These are phyloP conservation scores for Trichosporon sp. DNA, from an alignment of 1,284 basidiomycete species.

Conservation along the genomic window DNA sequence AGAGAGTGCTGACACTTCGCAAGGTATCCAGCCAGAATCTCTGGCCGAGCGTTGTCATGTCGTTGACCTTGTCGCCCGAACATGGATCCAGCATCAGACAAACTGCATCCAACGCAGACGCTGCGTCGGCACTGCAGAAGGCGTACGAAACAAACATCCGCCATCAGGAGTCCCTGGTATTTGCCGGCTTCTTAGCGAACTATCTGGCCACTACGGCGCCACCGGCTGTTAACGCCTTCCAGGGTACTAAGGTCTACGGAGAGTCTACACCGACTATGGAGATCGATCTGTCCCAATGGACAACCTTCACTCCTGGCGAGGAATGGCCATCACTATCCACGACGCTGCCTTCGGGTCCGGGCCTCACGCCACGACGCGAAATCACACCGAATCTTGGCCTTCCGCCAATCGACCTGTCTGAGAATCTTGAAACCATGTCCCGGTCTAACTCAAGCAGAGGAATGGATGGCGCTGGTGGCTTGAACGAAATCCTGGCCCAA, in stretches of 20 bases:
- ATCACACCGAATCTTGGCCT: slow-evolving; percentile 29
- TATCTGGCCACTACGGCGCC: slow-evolving; percentile 30
- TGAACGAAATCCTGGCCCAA: slow-evolving; percentile 47
- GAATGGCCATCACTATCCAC: slow-evolving; percentile 40
- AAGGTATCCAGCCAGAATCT: slow-evolving; percentile 46
- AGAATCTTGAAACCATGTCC: slow-evolving; percentile 15
- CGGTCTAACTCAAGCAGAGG: slow-evolving; percentile 23
- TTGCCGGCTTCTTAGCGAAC: slow-evolving; percentile 46
- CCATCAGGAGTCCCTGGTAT: slow-evolving; percentile 47
- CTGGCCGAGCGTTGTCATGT: slow-evolving; percentile 49
- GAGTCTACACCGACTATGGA: slow-evolving; percentile 49
- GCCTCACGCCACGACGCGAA: slow-evolving; percentile 31
- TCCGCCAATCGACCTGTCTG: slow-evolving; percentile 30
- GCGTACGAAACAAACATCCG: slow-evolving; percentile 49
- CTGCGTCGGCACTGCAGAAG: slow-evolving; percentile 43
- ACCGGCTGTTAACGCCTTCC: slow-evolving; percentile 17
- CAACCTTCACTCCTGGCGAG: slow-evolving; percentile 46
- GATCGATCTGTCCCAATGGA: slow-evolving; percentile 47
- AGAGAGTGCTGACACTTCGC: slow-evolving; percentile 3
- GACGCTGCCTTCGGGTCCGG: slow-evolving; percentile 30
- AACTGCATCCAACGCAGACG: slow-evolving; percentile 38
- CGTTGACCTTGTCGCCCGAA: slow-evolving; percentile 37
- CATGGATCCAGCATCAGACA: slow-evolving; percentile 31
- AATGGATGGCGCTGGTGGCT: slow-evolving; percentile 32
- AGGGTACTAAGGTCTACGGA: slow-evolving; percentile 38